Evolutionary conservation across 768 basidiomycete genomes (phyloP), one percentile per base, ranked within the genome.

Genomic region (Butyriboletus loyo): DNA sequence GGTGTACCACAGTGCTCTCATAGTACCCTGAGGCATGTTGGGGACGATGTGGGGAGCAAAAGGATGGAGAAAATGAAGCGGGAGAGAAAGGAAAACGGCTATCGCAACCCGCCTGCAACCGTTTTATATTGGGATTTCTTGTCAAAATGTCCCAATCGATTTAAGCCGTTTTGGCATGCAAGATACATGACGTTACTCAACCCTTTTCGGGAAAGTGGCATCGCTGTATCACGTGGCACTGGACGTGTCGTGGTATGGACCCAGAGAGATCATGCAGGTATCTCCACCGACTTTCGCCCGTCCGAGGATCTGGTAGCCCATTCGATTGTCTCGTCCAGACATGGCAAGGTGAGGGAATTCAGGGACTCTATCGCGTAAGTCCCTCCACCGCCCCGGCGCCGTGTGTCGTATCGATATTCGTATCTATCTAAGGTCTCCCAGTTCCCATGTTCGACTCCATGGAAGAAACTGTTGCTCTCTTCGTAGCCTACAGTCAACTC

Each of bases 391-490:
- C 50, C 35, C 10, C 24, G 25, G 37, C 27, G 24, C n/a, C n/a
- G n/a, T n/a, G n/a, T n/a, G n/a, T n/a, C 28, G 47, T 35, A 50
- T 63, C 43, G 46, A 35, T 31, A 14, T 32, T 38, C 38, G 31
- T 38, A 41, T 30, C 40, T 11, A 7, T 37, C 19, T 57, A 91
- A 92, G 93, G 92, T 36, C 72, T 95, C 5, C 90, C 90, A 8
- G 89, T 87, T 46, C 92, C 94, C 3, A 79, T 95, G 28, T 82
- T 87, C 1, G 93, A 92, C 13, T 85, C 92, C 19, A 92, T 93
- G 83, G 83, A 83, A 11, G 91, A 96, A 67, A 95, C 92, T 53
- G 92, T 92, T 9, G 78, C 81, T 4, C 75, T 93, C 37, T 96
- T 97, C 71, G 72, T 94, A 32, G 77, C 87, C 2, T 95, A 95